Conservation (phyloP, 768 basidiomycete genomes). For the Leucocoprinus leucothites region DNA sequence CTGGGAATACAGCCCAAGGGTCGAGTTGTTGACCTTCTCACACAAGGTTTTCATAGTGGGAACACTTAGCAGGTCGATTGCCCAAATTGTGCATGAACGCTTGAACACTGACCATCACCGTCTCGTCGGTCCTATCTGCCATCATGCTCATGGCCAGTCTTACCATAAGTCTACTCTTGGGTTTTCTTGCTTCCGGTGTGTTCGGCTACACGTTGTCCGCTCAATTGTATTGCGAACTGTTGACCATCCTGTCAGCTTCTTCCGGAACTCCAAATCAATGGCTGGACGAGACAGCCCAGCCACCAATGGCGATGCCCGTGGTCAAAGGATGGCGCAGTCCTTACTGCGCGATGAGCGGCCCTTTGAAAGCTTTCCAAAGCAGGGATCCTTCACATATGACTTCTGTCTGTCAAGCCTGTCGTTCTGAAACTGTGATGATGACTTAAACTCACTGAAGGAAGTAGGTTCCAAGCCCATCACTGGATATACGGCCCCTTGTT, state of each 20-base stretch:
- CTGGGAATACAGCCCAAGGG: too few relatives aligned
- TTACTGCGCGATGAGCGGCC: constrained; percentile 7
- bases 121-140: background rate
- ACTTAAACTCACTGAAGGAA: background rate
- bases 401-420: constrained; percentile 5
- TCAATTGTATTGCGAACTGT: background rate
- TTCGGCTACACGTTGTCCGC: background rate
- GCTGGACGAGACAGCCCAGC: background rate
- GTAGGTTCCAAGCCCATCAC: constrained; percentile 29
- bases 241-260: constrained; percentile 1
- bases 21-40: too few relatives aligned
- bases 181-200: constrained; percentile 3
- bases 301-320: background rate
- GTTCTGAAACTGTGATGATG: background rate
- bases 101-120: too few relatives aligned
- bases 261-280: background rate
- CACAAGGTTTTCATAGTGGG: background rate
- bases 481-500: constrained; percentile 55
- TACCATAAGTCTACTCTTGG: background rate
- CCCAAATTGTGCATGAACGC: background rate
- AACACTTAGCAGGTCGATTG: background rate
- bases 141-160: background rate
- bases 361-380: background rate
- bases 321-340: background rate
- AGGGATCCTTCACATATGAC: background rate